phyloP scores from a whole-genome alignment of 176 grass and related monocot species.

The Triticum turgidum region DNA sequence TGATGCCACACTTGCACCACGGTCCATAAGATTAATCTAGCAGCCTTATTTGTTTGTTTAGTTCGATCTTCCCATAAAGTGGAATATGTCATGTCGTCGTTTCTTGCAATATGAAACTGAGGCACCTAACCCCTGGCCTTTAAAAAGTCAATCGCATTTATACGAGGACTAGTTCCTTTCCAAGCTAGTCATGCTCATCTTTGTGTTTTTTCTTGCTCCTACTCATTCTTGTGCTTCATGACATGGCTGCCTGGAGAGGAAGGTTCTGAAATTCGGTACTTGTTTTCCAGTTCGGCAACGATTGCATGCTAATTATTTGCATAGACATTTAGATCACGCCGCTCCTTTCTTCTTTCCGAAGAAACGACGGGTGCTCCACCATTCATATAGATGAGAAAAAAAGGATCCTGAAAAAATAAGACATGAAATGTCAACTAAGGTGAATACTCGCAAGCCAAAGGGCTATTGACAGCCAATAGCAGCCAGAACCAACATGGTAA shows the following conservation, averaged over 20 bases:
- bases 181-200: neutral
- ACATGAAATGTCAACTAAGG: no score
- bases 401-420: no score
- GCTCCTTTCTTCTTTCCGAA: no score
- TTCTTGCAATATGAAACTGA: neutral
- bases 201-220: neutral
- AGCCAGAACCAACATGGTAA: no score
- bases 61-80: neutral
- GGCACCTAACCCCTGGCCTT: neutral
- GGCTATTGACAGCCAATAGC: no score
- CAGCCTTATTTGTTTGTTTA: neutral
- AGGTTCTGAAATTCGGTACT: slow-evolving; percentile 23
- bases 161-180: neutral
- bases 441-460: no score
- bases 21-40: neutral
- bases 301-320: neutral
- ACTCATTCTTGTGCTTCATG: neutral
- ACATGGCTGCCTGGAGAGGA: neutral
- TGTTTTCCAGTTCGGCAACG: neutral
- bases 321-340: no score
- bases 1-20: no score
- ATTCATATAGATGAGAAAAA: no score
- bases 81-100: neutral
- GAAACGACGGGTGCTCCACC: no score
- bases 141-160: neutral